Percentiles rank a stretch among this genome's conserved stretches.
These are phyloP conservation scores for Penicillium dipodomyicola DNA, from an alignment of 495 filamentous ascomycete species.

Conservation along the genomic window DNA sequence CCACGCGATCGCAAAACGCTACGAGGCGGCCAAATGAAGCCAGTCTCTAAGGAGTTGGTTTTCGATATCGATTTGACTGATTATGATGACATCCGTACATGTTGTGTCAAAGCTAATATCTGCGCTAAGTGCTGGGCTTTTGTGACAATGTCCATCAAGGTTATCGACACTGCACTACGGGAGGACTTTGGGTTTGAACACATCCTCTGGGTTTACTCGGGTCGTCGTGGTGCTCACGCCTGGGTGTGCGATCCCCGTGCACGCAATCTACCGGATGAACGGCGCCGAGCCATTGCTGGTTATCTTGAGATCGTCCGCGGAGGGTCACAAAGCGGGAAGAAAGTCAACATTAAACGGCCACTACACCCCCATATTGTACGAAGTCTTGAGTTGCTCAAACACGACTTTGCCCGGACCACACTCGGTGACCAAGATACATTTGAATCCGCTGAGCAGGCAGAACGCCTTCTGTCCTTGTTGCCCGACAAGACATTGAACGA, in stretches of 20 bases:
- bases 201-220: conserved; percentile 97
- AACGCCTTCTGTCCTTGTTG: conserved; percentile 72
- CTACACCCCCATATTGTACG: conserved; percentile 87
- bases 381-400: conserved; percentile 76
- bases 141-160: conserved; percentile 95
- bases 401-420: conserved; percentile 76
- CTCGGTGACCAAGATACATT: conserved; percentile 87
- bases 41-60: conserved; percentile 85
- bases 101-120: conserved; percentile 89
- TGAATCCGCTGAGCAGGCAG: conserved; percentile 59
- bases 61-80: conserved; percentile 99
- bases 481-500: conserved; percentile 73
- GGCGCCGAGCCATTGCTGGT: conserved; percentile 74
- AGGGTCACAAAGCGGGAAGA: conserved; percentile 80
- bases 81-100: conserved; percentile 95
- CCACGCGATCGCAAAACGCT: conserved; percentile 89
- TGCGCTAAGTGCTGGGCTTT: conserved; percentile 95
- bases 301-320: conserved; percentile 88
- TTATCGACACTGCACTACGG: conserved; percentile 77
- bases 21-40: conserved; percentile 61
- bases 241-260: conserved; percentile 97
- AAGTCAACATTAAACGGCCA: conserved; percentile 79
- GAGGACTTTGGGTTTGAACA: conserved; percentile 97
- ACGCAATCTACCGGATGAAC: conserved; percentile 75
- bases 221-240: conserved; percentile 91